phyloP scores from a whole-genome alignment of 2,329 filamentous ascomycete species.

The Cladosporium velox region DNA sequence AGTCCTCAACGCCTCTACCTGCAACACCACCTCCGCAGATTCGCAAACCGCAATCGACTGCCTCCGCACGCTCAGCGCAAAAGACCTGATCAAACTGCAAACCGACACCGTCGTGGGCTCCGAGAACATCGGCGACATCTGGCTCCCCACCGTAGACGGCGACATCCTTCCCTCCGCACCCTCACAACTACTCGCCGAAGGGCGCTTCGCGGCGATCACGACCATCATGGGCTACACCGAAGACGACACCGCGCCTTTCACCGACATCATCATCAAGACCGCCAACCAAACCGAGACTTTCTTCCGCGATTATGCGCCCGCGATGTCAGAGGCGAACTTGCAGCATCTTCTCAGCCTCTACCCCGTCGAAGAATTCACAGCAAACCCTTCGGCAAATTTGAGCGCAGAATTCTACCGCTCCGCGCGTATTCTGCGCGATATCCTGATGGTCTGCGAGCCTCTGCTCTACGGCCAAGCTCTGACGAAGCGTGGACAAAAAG shows the following conservation, averaged over 20 bases:
- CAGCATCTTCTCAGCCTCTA: slow-evolving; percentile 38
- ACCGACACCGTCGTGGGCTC: slow-evolving; percentile 43
- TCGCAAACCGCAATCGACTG: slow-evolving; percentile 50
- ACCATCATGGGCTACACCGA: slow-evolving; percentile 48
- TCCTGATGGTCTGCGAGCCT: slow-evolving; percentile 54
- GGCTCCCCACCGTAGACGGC: slow-evolving; percentile 53
- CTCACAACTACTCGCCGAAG: slow-evolving; percentile 42
- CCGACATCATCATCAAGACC: slow-evolving; percentile 40
- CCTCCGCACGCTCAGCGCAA: slow-evolving; percentile 47
- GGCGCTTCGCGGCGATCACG: slow-evolving; percentile 44
- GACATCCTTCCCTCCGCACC: slow-evolving; percentile 49
- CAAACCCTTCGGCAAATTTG: slow-evolving; percentile 40
- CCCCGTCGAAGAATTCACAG: slow-evolving; percentile 46
- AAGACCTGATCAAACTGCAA: slow-evolving; percentile 48
- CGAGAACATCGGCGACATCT: slow-evolving; percentile 51
- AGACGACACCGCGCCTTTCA: slow-evolving; percentile 44
- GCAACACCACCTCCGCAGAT: slow-evolving; percentile 44
- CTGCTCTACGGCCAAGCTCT: slow-evolving; percentile 47
- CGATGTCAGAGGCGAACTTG: slow-evolving; percentile 35
- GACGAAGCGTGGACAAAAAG: slow-evolving; percentile 40
- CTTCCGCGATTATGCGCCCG: slow-evolving; percentile 44
- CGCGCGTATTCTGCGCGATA: slow-evolving; percentile 54
- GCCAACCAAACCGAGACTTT: slow-evolving; percentile 40
- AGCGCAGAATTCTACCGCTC: slow-evolving; percentile 54
- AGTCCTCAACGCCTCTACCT: slow-evolving; percentile 47